Evolutionary conservation across 345 rosid genomes (phyloP), one percentile per base, ranked within the genome.

Genomic region (Boechera stricta): DNA sequence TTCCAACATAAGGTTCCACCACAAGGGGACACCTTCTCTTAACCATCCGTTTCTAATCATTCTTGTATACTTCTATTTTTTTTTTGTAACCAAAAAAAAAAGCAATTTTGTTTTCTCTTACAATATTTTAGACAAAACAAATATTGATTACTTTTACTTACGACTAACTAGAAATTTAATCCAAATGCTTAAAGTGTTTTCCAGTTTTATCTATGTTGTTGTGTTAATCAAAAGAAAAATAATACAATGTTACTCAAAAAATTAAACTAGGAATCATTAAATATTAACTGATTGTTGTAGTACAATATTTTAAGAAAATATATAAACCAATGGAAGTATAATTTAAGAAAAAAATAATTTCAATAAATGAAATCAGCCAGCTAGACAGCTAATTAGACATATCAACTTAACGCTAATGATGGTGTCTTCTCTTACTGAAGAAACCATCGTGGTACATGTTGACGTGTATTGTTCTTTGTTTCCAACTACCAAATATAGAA

Each of bases 21-120:
- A 56, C 44, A 70, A 71, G 55, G 81, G 72, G 72, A 56, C 80
- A 71, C 38, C 38, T 33, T 42, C 71, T 47, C 39, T 47, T 72
- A 77, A 41, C 67, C 72, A 57, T 77, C 81, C 54, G 61, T 77
- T 77, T 77, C 72, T 71, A 57, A 71, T 77, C 67, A 55, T 77
- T 64, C 67, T 64, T 64, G 21, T 64, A 32, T 56, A 63, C 26
- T 42, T 16, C 41, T 64, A 63, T 44, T 47, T 63, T 28, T 44
- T 47, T 63, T 28, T 53, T 3, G 7, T 69, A 15, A 4, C 7
- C 1, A 16, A 15, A 41, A 36, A 18, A 18, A 45, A 4, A 48
- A 36, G 7, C 1, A 11, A 35, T 4, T 13, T 18, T 51, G 47
- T 41, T 60, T 51, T 60, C 10, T 51, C 51, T 24, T 7, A 57